Evolutionary conservation across 192 early-diverging fungal species (phyloP).

Genomic region (Dispira parvispora): DNA sequence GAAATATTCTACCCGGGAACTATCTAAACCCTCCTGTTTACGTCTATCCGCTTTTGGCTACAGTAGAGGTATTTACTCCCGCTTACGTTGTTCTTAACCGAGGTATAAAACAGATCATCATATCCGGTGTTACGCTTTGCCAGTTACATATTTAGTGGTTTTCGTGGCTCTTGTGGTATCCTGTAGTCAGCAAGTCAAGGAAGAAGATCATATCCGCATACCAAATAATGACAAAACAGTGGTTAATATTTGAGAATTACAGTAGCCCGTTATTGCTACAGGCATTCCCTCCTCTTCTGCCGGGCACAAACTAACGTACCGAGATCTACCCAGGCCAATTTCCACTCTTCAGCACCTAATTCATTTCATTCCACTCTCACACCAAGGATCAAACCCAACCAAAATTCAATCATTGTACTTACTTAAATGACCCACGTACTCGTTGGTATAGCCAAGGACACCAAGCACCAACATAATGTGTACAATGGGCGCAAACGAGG

Average conservation of each 20-base stretch:
- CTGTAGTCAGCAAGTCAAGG: slow-evolving; percentile 11
- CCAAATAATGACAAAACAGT: not conserved
- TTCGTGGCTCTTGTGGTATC: slow-evolving; percentile 69
- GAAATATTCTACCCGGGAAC: too few relatives aligned
- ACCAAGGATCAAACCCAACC: too few relatives aligned
- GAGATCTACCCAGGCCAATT: not conserved
- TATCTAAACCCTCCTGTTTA: too few relatives aligned
- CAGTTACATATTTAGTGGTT: slow-evolving; percentile 38
- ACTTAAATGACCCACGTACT: slow-evolving; percentile 66
- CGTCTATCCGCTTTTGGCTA: too few relatives aligned
- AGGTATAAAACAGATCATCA: too few relatives aligned
- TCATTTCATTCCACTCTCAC: too few relatives aligned
- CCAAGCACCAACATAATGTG: slow-evolving; percentile 44
- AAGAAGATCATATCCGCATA: not conserved
- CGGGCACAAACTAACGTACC: not conserved
- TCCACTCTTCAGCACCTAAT: not conserved
- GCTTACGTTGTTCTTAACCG: too few relatives aligned
- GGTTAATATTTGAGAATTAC: slow-evolving; percentile 10
- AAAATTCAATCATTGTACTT: slow-evolving; percentile 14
- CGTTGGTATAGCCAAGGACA: slow-evolving; percentile 45
- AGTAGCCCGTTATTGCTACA: too few relatives aligned
- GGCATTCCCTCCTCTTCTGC: not conserved
- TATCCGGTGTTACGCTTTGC: too few relatives aligned
- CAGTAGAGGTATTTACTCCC: too few relatives aligned
- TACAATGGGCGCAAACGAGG: slow-evolving; percentile 41